Base-by-base conservation (phyloP, 768 basidiomycete species). In the Suillus hirtellus region DNA sequence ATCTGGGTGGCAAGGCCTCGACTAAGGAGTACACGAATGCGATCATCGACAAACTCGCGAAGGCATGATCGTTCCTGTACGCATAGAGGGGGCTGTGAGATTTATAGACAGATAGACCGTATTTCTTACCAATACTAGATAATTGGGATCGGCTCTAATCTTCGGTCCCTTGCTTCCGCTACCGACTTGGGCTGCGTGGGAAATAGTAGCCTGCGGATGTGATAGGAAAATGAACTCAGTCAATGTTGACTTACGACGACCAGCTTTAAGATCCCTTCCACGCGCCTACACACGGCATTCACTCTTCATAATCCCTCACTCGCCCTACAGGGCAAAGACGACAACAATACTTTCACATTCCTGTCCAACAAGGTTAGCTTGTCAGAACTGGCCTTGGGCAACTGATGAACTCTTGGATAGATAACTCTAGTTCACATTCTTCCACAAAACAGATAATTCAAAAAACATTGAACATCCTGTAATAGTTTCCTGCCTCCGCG, bases 301-400 rank as follows among this genome's bases (percentile, higher is more conserved):
- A 83, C 82, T 78, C 70, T 78, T 80, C 80, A 81, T 81, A 75
- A 79, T 73, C 72, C 78, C 87, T 82, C 90, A 92, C 90, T 87
- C 81, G 91, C 91, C 91, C 91, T 80, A 83, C 91, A 90, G 89
- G 91, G 91, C 90, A 92, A 87, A 90, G 85, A 85, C 87, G 77
- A 82, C 81, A 83, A 78, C 74, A 68, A 69, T 72, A 37, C 35
- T 60, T 69, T 64, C 69, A 76, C 75, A 69, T 76, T 75, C 79
- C 78, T 82, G 79, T 78, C 70, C 68, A 69, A 77, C 70, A 76
- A 81, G 80, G 85, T 86, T 49, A 50, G 74, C 74, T 54, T 50
- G 60, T 63, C 40, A 42, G 27, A 42, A 42, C 17, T 3, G 6
- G 21, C n/a, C 6, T 58, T 42, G 56, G 27, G 17, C 46, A 47